A percentile compares a stretch with the other conserved stretches of the same genome.
Conservation (phyloP, 805 yeast species). For the Sugiyamaella boreocaroliniensis region DNA sequence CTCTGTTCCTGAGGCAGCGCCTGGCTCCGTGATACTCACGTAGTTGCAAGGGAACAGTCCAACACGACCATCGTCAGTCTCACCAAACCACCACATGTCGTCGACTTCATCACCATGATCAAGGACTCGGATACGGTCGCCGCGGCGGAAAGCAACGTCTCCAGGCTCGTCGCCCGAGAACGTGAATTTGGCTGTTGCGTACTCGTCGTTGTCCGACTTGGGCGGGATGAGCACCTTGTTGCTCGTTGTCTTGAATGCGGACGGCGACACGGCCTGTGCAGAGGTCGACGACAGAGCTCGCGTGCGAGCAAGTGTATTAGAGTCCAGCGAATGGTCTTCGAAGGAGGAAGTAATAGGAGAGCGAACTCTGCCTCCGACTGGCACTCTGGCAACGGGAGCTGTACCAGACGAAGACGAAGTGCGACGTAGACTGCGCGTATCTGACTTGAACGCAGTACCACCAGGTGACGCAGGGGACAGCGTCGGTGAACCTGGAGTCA, state of each 20-base stretch:
- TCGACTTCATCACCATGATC: conserved; percentile 32
- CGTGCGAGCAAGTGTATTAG: conserved; percentile 14
- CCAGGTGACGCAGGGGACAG: background rate
- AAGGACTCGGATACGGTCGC: conserved; percentile 32
- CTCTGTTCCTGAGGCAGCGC: background rate
- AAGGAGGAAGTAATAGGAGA: conserved; percentile 9
- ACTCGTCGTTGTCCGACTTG: conserved; percentile 21
- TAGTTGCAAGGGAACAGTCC: conserved; percentile 47
- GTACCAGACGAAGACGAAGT: conserved; percentile 1
- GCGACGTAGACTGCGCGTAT: background rate
- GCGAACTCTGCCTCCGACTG: conserved; percentile 3
- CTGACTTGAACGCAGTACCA: background rate
- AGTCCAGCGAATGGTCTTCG: background rate
- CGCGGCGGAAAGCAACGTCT: conserved; percentile 33
- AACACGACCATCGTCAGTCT: conserved; percentile 32
- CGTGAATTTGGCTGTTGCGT: conserved; percentile 30
- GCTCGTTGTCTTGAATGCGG: background rate
- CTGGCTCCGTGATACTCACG: conserved; percentile 23
- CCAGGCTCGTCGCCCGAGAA: conserved; percentile 33
- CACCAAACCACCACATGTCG: conserved; percentile 48
- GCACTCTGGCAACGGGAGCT: conserved; percentile 1
- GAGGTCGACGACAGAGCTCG: conserved; percentile 24
- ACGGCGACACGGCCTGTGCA: conserved; percentile 22
- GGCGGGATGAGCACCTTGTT: conserved; percentile 12
- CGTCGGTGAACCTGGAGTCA: conserved; percentile 9